Evolutionary conservation across 2,329 filamentous ascomycete species (phyloP), one percentile per base, ranked within the genome.

Genomic region (Clathrospora elynae): DNA sequence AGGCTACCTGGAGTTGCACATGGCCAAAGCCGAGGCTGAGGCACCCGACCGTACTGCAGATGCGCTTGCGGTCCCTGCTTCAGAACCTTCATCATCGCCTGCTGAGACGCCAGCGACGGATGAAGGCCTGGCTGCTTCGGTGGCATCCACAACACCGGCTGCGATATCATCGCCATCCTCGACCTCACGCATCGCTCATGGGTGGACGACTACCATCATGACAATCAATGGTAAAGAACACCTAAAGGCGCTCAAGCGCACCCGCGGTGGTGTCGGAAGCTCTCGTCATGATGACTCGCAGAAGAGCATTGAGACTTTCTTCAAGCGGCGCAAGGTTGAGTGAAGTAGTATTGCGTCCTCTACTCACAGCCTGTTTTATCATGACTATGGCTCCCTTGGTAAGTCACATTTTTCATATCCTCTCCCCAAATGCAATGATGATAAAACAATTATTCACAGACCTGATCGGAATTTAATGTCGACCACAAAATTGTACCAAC

Each of bases 251-350:
- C 73, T 96, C 44, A 91, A 85, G 66, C 87, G 89, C 68, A 92
- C 89, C 6, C 77, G 86, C 16, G 88, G 89, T 19, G 90, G 90
- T 3, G 87, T 96, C 42, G 90, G 90, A 40, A 93, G 86, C 57
- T 79, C 87, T 25, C 78, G 79, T 42, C 85, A 88, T 63, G 90
- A 96, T 65, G 77, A 81, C 8, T 83, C 78, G 32, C 91, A 96
- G 68, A 84, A 80, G 61, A 89, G 80, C 12, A 80, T 96, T 57
- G 83, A 88, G 31, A 79, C 80, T 0, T 96, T 93, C 73, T 91
- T 96, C 69, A 84, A 84, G 61, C 80, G 79, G 62, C 72, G 72
- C 20, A 80, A 73, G 54, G 53, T 67, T 12, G 71, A 66, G 9
- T 71, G 53, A 68, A 28, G 2, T 4, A 7, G 24, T 14, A 14